Conservation (phyloP, 2,329 filamentous ascomycete species). For the Ophiostoma piceae region DNA sequence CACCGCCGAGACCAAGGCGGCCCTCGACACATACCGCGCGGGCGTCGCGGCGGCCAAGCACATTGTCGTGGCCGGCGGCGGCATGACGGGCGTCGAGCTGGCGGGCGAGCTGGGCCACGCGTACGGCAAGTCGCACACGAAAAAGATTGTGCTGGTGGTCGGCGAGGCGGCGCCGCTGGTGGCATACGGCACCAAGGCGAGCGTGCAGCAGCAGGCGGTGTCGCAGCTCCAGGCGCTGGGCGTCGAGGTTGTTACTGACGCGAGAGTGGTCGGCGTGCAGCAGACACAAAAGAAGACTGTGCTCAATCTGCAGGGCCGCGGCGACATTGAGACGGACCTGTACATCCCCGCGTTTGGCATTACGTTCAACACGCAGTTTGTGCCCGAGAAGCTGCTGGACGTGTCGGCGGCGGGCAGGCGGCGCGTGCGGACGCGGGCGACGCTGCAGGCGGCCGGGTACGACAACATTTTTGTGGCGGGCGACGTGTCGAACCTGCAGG, state of each 20-base stretch:
- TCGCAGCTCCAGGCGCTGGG: not conserved
- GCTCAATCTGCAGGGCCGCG: not conserved
- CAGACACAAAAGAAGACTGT: not conserved
- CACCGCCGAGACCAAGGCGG: not conserved
- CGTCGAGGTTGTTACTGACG: not conserved
- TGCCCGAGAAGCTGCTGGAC: constrained; percentile 31
- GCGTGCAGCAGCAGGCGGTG: constrained; percentile 1
- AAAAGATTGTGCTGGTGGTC: not conserved
- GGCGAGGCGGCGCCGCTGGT: not conserved
- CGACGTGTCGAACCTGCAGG: constrained; percentile 32
- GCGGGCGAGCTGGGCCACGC: constrained; percentile 48
- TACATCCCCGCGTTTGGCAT: constrained; percentile 46
- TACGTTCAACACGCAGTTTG: constrained; percentile 38
- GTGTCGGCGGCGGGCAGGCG: constrained; percentile 15
- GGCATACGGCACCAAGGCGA: not conserved
- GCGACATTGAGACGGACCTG: constrained; percentile 29
- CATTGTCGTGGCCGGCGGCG: constrained; percentile 50
- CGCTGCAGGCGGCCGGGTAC: constrained; percentile 31
- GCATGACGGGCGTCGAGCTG: constrained; percentile 47
- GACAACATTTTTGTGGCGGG: constrained; percentile 33
- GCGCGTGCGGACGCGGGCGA: constrained; percentile 28
- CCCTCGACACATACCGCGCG: constrained; percentile 35
- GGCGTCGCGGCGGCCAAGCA: constrained; percentile 41
- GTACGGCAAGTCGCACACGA: constrained; percentile 34
- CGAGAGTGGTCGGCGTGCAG: not conserved